Evolutionary conservation across 2,329 filamentous ascomycete genomes (phyloP).

Genomic region (Aspergillus pseudotamarii): DNA sequence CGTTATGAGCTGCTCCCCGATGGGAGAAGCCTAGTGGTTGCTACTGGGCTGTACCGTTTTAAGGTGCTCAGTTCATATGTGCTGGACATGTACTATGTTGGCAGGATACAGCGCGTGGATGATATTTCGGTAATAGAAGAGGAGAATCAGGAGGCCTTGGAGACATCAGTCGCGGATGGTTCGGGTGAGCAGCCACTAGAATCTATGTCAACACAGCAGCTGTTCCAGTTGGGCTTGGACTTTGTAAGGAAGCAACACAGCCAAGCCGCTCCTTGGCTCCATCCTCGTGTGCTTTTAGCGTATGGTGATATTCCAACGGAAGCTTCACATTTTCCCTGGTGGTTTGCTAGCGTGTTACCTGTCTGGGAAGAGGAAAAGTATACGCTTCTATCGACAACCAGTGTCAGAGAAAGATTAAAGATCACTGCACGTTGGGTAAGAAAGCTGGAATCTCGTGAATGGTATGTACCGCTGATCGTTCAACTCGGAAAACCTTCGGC

Average conservation of each 20-base stretch:
- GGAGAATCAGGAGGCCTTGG: conserved; percentile 71
- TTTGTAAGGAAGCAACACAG: conserved; percentile 72
- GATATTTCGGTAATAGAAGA: conserved; percentile 83
- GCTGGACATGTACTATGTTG: conserved; percentile 77
- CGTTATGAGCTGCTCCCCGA: conserved; percentile 74
- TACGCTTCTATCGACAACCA: conserved; percentile 69
- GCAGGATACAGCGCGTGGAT: conserved; percentile 74
- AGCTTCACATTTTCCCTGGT: conserved; percentile 80
- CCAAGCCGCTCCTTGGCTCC: conserved; percentile 73
- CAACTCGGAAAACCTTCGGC: conserved; percentile 4
- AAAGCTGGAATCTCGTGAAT: conserved; percentile 69
- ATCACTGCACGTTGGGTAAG: conserved; percentile 79
- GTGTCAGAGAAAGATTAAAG: conserved; percentile 79
- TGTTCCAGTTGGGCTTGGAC: conserved; percentile 66
- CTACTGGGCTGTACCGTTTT: conserved; percentile 75
- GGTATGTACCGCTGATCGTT: conserved; percentile 57
- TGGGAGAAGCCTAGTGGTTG: conserved; percentile 80
- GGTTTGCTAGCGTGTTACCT: conserved; percentile 82
- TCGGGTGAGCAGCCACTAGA: conserved; percentile 35
- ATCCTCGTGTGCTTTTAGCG: conserved; percentile 69
- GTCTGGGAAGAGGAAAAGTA: conserved; percentile 81
- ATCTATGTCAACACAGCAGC: conserved; percentile 67
- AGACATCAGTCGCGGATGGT: conserved; percentile 50
- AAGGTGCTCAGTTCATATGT: conserved; percentile 64
- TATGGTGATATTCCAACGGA: conserved; percentile 80